Percentiles rank a stretch among this genome's conserved stretches.
Evolutionary conservation across 495 filamentous ascomycete genomes (phyloP).

Genomic region (Neurospora pannonica): DNA sequence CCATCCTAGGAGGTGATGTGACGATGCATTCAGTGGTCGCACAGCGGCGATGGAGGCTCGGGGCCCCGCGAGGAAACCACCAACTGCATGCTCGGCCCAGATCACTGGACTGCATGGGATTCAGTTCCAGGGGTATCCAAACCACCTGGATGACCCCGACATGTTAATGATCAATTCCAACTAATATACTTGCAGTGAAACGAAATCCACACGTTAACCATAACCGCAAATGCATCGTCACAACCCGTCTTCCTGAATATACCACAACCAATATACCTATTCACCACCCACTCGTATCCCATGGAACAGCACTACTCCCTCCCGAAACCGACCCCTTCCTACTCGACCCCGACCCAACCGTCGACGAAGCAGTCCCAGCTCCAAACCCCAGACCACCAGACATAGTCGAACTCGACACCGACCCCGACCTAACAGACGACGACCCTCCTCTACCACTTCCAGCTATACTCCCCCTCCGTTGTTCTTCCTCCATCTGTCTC

Average conservation of each 20-base stretch:
- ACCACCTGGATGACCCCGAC: not conserved
- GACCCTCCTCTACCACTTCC: not conserved
- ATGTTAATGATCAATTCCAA: not conserved
- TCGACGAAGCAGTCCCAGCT: not conserved
- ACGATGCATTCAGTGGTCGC: not conserved
- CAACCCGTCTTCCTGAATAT: no score
- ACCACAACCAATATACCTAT: no score
- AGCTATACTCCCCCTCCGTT: not conserved
- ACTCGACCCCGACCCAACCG: constrained; percentile 4
- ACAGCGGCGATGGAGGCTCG: not conserved
- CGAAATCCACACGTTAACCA: not conserved
- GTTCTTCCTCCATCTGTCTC: not conserved
- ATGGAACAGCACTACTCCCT: not conserved
- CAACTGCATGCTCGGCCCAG: not conserved
- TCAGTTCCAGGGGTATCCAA: not conserved
- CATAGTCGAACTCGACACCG: not conserved
- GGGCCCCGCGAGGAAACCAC: not conserved
- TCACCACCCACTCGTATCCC: not conserved
- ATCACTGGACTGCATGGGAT: not conserved
- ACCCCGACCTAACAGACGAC: not conserved
- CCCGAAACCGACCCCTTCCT: not conserved
- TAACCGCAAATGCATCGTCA: not conserved
- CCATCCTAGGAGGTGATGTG: not conserved
- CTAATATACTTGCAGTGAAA: not conserved
- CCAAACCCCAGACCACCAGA: not conserved